Percentiles rank a stretch among this genome's conserved stretches.
These are phyloP conservation scores for Neurospora sp. DNA, from an alignment of 495 filamentous ascomycete genomes.

Conservation along the genomic window DNA sequence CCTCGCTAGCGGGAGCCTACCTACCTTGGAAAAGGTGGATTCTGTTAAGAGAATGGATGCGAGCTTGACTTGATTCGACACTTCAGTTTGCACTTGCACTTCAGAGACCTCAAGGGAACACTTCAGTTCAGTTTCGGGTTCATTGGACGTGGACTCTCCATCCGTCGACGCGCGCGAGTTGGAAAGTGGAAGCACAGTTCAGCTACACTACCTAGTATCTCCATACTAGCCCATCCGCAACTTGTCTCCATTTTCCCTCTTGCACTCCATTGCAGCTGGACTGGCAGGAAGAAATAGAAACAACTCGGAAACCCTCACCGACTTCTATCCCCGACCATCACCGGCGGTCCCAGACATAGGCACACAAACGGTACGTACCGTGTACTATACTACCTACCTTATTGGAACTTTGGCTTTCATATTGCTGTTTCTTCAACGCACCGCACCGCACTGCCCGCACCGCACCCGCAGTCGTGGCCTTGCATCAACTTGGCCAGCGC, in stretches of 20 bases:
- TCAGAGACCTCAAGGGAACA: too few species aligned
- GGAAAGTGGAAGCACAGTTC: too few species aligned
- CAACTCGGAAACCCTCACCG: background rate
- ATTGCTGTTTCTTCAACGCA: too few species aligned
- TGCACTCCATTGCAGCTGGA: background rate
- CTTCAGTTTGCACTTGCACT: too few species aligned
- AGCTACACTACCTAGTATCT: too few species aligned
- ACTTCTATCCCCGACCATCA: background rate
- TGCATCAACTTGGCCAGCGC: background rate
- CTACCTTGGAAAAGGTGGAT: too few species aligned
- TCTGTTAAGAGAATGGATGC: too few species aligned
- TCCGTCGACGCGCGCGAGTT: too few species aligned
- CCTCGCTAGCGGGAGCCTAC: background rate
- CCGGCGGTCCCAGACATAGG: background rate
- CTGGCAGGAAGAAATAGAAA: background rate
- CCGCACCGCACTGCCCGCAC: background rate
- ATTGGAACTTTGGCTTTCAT: background rate
- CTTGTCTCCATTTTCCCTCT: background rate
- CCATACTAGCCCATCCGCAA: too few species aligned
- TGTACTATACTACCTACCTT: background rate
- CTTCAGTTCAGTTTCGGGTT: too few species aligned
- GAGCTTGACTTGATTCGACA: too few species aligned
- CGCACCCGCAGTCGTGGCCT: background rate
- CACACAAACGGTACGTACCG: background rate
- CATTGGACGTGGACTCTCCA: too few species aligned